These are phyloP conservation scores for Hymenoscyphus scutula DNA, from an alignment of 2,329 filamentous ascomycete genomes.

Conservation along the genomic window DNA sequence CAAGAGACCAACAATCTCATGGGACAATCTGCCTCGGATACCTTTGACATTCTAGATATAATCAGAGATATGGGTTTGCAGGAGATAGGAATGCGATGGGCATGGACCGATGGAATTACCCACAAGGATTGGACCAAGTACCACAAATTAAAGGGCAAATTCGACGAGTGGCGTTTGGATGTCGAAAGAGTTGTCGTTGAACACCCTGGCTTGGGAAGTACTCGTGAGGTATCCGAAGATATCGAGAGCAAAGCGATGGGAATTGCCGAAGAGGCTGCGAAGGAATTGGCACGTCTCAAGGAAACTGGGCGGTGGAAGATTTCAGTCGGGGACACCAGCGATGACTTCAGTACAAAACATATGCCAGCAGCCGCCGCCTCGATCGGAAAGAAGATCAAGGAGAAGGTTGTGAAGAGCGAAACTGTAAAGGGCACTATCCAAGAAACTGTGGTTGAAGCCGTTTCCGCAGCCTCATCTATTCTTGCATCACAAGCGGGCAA, in stretches of 20 bases:
- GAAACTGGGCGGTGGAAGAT: constrained; percentile 85
- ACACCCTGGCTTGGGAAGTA: constrained; percentile 67
- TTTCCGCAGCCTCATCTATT: constrained; percentile 26
- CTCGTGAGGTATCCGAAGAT: constrained; percentile 64
- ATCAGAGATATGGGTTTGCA: constrained; percentile 68
- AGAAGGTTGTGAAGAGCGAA: constrained; percentile 33
- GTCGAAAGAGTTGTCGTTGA: constrained; percentile 73
- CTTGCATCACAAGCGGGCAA: constrained; percentile 16
- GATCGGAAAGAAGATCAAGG: constrained; percentile 36
- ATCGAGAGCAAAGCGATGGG: constrained; percentile 79
- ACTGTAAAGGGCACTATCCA: constrained; percentile 29
- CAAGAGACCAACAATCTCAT: constrained; percentile 55
- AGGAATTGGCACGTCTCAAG: constrained; percentile 77
- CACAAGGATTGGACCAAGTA: constrained; percentile 98
- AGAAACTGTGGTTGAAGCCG: constrained; percentile 21
- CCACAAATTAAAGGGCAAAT: constrained; percentile 78
- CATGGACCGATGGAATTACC: constrained; percentile 90
- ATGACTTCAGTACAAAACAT: constrained; percentile 72
- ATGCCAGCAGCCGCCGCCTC: constrained; percentile 57
- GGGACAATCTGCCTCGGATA: constrained; percentile 58
- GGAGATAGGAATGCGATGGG: constrained; percentile 77
- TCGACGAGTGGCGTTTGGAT: constrained; percentile 81
- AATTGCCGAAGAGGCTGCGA: constrained; percentile 73
- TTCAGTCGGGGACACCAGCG: constrained; percentile 65
- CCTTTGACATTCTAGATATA: constrained; percentile 64